Evolutionary conservation across 352 stramenopile genomes (phyloP).

Genomic region (Phytophthora tentaculata): DNA sequence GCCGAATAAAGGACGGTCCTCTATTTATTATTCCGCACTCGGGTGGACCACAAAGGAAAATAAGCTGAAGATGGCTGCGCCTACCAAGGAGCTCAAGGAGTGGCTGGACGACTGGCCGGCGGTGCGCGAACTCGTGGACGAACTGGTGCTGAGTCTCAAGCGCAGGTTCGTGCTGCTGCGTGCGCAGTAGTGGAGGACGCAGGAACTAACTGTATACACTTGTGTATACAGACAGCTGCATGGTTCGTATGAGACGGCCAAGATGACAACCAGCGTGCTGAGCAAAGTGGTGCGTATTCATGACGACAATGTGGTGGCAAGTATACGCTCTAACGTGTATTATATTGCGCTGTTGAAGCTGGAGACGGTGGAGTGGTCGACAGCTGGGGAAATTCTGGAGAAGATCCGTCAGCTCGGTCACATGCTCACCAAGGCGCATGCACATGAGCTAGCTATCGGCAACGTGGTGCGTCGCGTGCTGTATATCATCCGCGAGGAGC

Average conservation of each 20-base stretch:
- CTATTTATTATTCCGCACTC: constrained; percentile 13
- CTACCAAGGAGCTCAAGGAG: constrained; percentile 52
- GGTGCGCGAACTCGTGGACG: constrained; percentile 72
- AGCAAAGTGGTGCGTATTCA: constrained; percentile 65
- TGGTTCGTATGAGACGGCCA: constrained; percentile 84
- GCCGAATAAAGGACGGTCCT: constrained; percentile 3
- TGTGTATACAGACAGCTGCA: constrained; percentile 55
- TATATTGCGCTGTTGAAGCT: constrained; percentile 39
- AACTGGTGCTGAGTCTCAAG: constrained; percentile 83
- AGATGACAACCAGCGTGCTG: constrained; percentile 77
- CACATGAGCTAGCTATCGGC: constrained; percentile 85
- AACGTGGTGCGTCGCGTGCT: constrained; percentile 91
- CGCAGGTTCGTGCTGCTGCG: constrained; percentile 47
- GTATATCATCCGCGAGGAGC: constrained; percentile 90
- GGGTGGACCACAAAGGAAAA: constrained; percentile 1
- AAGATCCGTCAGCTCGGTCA: constrained; percentile 81
- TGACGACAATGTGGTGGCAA: constrained; percentile 8
- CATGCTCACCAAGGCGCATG: constrained; percentile 85
- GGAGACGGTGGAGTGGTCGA: constrained; percentile 81
- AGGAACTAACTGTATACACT: constrained; percentile 8
- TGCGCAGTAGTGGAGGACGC: background rate
- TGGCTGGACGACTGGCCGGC: constrained; percentile 83
- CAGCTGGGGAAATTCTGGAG: constrained; percentile 82
- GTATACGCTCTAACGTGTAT: background rate
- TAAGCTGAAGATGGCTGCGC: constrained; percentile 17